A percentile compares a stretch with the other conserved stretches of the same genome.
Evolutionary conservation across 179 eudicot genomes (phyloP).

Genomic region (Silene noctiflora): DNA sequence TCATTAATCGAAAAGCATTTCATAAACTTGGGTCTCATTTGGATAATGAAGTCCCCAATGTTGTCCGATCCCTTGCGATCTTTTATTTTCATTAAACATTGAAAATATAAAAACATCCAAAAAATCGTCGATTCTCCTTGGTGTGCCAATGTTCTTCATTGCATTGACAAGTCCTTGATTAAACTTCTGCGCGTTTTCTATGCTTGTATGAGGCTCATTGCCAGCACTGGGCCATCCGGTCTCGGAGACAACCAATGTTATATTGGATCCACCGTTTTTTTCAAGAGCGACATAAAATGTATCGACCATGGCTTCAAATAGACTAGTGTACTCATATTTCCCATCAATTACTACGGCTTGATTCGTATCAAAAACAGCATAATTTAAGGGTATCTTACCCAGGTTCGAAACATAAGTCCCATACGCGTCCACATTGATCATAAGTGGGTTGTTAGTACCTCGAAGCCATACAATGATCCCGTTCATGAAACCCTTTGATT

Average conservation of each 20-base stretch:
- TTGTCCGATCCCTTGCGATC: background rate
- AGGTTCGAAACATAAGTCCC: background rate
- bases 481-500: background rate
- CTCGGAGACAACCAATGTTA: background rate
- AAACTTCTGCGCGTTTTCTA: background rate
- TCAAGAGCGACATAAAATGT: background rate
- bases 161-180: background rate
- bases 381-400: background rate
- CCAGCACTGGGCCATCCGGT: constrained; percentile 8
- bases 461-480: background rate
- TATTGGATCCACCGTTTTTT: background rate
- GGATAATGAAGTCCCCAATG: constrained; percentile 6
- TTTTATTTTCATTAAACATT: background rate
- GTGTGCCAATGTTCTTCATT: background rate
- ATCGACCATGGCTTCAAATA: background rate
- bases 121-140: background rate
- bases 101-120: background rate
- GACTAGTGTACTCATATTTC: background rate
- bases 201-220: background rate
- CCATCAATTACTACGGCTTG: background rate
- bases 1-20: no score
- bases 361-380: background rate
- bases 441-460: constrained; percentile 10
- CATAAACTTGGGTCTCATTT: background rate
- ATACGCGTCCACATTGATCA: constrained; percentile 4